Base-by-base conservation (phyloP, 2,329 filamentous ascomycete genomes). In the Ascochyta pisi region DNA sequence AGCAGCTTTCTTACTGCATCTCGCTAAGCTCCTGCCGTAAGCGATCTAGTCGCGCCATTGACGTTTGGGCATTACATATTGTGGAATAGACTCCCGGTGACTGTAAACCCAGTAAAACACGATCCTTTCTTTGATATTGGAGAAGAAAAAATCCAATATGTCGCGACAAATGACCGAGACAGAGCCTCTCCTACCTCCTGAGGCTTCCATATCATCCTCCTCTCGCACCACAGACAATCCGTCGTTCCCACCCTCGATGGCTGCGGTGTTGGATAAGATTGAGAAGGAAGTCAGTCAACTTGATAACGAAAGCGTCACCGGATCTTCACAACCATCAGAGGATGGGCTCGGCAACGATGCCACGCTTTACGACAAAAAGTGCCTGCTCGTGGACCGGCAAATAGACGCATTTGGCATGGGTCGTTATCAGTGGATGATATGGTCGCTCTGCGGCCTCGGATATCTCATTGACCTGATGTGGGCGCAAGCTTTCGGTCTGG, bases 401-500 rank as follows among this genome's bases (percentile, higher is more conserved):
- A 81, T 84, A 54, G 81, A 84, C 51, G 60, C 66, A 34, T 79
- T 82, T 58, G 82, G 82, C 35, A 83, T 84, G 80, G 82, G 82
- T 3, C 72, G 69, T 49, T 84, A 84, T 56, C 82, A 84, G 61
- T 83, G 80, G 80, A 81, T 76, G 60, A 73, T 82, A 42, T 84
- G 81, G 82, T 63, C 69, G 3, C 70, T 84, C 0, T 84, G 82
- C 58, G 83, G 83, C 33, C 81, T 84, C 33, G 83, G 83, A 1
- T 84, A 84, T 63, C 69, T 84, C 37, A 75, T 86, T 34, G 84
- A 86, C 60, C 69, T 86, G 23, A 74, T 84, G 42, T 86, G 83
- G 82, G 82, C 84, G 3, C 84, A 86, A 60, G 84, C 81, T 0
- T 84, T 86, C 62, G 83, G 83, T 10, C 76, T 86, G 1, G 78